Conservation (phyloP, 2,329 filamentous ascomycete species). For the Epichloe hybrida region DNA sequence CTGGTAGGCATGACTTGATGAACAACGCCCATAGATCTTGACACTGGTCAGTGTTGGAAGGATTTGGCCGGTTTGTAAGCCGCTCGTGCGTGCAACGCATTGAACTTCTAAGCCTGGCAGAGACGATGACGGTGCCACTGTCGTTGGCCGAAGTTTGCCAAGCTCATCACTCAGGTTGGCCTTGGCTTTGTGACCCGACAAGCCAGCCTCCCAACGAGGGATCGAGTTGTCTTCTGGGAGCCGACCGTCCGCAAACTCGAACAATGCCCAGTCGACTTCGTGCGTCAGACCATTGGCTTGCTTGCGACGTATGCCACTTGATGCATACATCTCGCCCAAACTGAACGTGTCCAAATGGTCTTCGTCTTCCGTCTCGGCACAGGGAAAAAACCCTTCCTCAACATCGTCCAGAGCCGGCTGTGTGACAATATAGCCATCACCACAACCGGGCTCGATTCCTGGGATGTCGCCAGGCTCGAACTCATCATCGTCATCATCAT, state of each 20-base stretch:
- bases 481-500: slow-evolving; percentile 39
- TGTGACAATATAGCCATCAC: slow-evolving; percentile 68
- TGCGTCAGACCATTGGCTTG: slow-evolving; percentile 60
- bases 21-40: slow-evolving; percentile 72
- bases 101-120: slow-evolving; percentile 70
- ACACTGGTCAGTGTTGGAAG: slow-evolving; percentile 67
- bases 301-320: slow-evolving; percentile 73
- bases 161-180: slow-evolving; percentile 15
- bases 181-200: slow-evolving; percentile 6
- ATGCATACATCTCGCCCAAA: slow-evolving; percentile 76
- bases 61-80: slow-evolving; percentile 67
- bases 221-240: slow-evolving; percentile 61
- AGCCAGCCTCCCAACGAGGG: slow-evolving; percentile 19
- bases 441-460: slow-evolving; percentile 61
- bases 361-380: slow-evolving; percentile 54
- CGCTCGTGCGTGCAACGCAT: slow-evolving; percentile 77
- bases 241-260: slow-evolving; percentile 62
- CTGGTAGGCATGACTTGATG: slow-evolving; percentile 61
- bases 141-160: slow-evolving; percentile 35
- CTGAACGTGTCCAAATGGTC: slow-evolving; percentile 74
- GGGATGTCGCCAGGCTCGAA: slow-evolving; percentile 61
- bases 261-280: slow-evolving; percentile 91
- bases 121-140: slow-evolving; percentile 42
- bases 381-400: slow-evolving; percentile 68
- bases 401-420: slow-evolving; percentile 87